phyloP scores from a whole-genome alignment of 164 flowering plant genomes.

The Saururus chinensis region DNA sequence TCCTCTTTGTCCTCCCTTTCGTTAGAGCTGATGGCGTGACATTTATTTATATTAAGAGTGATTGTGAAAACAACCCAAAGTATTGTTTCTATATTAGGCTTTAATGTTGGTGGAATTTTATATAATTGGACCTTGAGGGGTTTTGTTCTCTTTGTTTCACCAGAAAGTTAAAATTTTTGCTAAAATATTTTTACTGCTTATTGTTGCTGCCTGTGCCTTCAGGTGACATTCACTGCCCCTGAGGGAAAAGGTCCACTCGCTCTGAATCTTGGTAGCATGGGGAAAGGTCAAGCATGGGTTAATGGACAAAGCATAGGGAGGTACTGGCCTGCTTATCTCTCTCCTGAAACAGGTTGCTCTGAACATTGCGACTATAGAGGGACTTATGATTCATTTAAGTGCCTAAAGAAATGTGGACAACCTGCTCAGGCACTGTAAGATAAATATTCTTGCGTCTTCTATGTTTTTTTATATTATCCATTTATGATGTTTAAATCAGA shows the following conservation, averaged over 20 bases:
- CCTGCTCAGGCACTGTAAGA: constrained; percentile 55
- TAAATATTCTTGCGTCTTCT: not conserved
- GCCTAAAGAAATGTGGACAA: constrained; percentile 48
- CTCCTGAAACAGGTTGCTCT: constrained; percentile 41
- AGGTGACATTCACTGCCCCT: constrained; percentile 39
- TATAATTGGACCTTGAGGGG: too few relatives aligned
- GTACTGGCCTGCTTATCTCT: constrained; percentile 48
- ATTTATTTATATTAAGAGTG: too few relatives aligned
- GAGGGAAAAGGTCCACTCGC: constrained; percentile 43
- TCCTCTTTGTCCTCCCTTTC: too few relatives aligned
- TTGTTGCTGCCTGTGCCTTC: not conserved
- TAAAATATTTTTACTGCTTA: too few relatives aligned
- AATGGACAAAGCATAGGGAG: constrained; percentile 62
- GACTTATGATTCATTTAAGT: constrained; percentile 29
- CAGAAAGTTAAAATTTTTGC: not conserved
- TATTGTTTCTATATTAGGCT: too few relatives aligned
- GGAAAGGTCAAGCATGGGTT: constrained; percentile 73
- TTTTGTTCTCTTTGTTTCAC: not conserved
- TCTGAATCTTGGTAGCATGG: constrained; percentile 51
- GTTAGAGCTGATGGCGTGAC: too few relatives aligned
- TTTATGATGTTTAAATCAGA: not conserved
- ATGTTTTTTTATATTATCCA: not conserved
- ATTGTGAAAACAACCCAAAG: too few relatives aligned
- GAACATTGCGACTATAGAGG: constrained; percentile 44
- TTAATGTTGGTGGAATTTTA: too few relatives aligned